Evolutionary conservation across 1,284 basidiomycete genomes (phyloP).

Genomic region (Xerocomus nothofagi): DNA sequence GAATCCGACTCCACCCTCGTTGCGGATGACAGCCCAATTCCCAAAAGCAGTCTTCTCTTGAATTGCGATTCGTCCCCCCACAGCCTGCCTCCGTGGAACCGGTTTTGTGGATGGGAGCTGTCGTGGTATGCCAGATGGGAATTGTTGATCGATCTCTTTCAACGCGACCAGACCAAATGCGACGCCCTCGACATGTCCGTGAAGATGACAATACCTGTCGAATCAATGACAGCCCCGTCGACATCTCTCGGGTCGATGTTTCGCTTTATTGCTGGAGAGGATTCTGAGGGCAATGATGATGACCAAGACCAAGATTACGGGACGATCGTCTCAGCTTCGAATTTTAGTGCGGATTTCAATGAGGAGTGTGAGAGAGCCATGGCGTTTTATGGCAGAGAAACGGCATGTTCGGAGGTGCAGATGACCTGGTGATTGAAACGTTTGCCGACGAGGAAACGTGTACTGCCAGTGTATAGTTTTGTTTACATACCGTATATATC

Average conservation of each 20-base stretch:
- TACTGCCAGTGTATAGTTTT: conserved; percentile 28
- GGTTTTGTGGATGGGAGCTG: conserved; percentile 23
- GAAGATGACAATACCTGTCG: background rate
- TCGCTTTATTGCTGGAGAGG: conserved; percentile 9
- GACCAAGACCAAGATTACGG: conserved; percentile 35
- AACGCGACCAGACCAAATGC: conserved; percentile 11
- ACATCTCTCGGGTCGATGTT: conserved; percentile 10
- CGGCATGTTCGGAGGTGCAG: background rate
- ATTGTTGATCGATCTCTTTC: conserved; percentile 28
- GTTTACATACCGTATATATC: conserved; percentile 18
- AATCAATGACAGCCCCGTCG: background rate
- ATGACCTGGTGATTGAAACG: conserved; percentile 2
- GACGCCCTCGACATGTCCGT: background rate
- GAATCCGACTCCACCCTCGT: conserved; percentile 29
- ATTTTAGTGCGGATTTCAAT: conserved; percentile 24
- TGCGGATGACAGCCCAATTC: conserved; percentile 13
- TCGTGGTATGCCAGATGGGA: conserved; percentile 36
- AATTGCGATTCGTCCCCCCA: background rate
- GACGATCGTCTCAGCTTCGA: conserved; percentile 17
- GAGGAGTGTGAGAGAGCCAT: conserved; percentile 32
- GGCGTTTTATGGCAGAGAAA: conserved; percentile 25
- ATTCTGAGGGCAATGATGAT: background rate
- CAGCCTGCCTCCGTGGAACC: conserved; percentile 11
- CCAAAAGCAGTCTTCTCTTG: background rate
- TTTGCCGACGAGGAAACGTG: background rate